Evolutionary conservation across 805 yeast genomes (phyloP).

Genomic region (Zygosaccharomyces bisporus): DNA sequence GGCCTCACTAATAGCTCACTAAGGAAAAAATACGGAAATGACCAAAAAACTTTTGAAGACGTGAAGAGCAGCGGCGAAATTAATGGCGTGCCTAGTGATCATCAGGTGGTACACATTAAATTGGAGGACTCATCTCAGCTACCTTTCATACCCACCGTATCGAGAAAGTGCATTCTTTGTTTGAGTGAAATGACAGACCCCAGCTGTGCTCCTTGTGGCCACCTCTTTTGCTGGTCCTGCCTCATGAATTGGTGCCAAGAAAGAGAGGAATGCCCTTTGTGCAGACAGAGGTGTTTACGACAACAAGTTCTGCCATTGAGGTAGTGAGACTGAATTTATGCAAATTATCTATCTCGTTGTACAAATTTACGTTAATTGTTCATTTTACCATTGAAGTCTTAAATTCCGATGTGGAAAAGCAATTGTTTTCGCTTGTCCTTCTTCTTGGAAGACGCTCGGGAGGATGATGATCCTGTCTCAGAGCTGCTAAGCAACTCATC

Average conservation of each 20-base stretch:
- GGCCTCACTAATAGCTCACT: not conserved
- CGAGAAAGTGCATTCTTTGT: conserved; percentile 83
- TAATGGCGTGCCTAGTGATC: conserved; percentile 13
- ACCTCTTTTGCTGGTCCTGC: conserved; percentile 89
- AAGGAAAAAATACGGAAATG: too few relatives aligned
- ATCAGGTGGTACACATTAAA: conserved; percentile 38
- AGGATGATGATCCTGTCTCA: conserved; percentile 14
- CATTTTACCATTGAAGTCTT: conserved; percentile 6
- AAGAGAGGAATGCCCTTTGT: conserved; percentile 84
- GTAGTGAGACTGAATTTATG: conserved; percentile 1
- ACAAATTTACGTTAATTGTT: not conserved
- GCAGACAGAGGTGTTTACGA: conserved; percentile 58
- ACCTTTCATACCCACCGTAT: conserved; percentile 63
- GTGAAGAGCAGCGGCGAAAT: not conserved
- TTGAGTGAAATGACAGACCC: conserved; percentile 77
- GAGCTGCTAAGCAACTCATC: conserved; percentile 13
- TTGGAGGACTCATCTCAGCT: conserved; percentile 54
- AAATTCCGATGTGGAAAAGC: conserved; percentile 49
- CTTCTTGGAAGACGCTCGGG: conserved; percentile 29
- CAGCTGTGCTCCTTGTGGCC: conserved; percentile 86
- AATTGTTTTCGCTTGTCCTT: conserved; percentile 52
- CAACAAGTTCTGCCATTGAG: conserved; percentile 48
- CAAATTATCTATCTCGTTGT: not conserved
- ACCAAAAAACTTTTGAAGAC: too few relatives aligned
- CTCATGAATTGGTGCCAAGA: conserved; percentile 87